phyloP scores from a whole-genome alignment of 768 basidiomycete genomes.

The Suillus discolor region DNA sequence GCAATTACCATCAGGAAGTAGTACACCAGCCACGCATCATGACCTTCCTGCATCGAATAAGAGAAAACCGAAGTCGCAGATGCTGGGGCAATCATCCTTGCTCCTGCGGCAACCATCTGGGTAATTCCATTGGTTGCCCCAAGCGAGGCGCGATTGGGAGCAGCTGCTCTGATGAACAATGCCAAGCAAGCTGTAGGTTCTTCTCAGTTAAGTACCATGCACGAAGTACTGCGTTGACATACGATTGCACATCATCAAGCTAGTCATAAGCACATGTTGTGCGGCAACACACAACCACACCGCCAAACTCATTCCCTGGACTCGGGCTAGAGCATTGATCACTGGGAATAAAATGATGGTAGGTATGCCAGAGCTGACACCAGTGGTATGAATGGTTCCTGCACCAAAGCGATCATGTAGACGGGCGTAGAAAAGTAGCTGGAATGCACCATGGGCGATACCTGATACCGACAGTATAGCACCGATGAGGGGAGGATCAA shows the following conservation, averaged over 20 bases:
- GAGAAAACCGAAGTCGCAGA: conserved; percentile 67
- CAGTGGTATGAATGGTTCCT: conserved; percentile 53
- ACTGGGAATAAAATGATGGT: conserved; percentile 43
- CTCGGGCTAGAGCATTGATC: conserved; percentile 37
- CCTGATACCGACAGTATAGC: conserved; percentile 28
- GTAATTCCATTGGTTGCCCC: conserved; percentile 71
- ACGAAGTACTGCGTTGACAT: not conserved
- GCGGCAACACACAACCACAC: conserved; percentile 55
- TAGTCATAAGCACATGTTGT: conserved; percentile 48
- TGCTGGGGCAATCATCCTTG: conserved; percentile 56
- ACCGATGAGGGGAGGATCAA: conserved; percentile 34
- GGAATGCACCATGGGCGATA: conserved; percentile 43
- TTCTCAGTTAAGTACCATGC: not conserved
- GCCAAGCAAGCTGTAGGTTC: not conserved
- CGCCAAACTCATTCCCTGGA: conserved; percentile 2
- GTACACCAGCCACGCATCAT: conserved; percentile 27
- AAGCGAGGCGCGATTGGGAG: conserved; percentile 66
- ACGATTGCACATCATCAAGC: not conserved
- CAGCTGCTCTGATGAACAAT: conserved; percentile 29
- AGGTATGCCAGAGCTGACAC: conserved; percentile 51
- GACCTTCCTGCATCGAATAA: conserved; percentile 51
- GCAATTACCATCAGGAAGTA: conserved; percentile 26
- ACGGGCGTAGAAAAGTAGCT: conserved; percentile 62
- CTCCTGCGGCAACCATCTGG: conserved; percentile 43
- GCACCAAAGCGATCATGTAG: conserved; percentile 60